A percentile compares a stretch with the other conserved stretches of the same genome.
Evolutionary conservation across 306 rosid genomes (phyloP).

Genomic region (Cucumis cinereus): DNA sequence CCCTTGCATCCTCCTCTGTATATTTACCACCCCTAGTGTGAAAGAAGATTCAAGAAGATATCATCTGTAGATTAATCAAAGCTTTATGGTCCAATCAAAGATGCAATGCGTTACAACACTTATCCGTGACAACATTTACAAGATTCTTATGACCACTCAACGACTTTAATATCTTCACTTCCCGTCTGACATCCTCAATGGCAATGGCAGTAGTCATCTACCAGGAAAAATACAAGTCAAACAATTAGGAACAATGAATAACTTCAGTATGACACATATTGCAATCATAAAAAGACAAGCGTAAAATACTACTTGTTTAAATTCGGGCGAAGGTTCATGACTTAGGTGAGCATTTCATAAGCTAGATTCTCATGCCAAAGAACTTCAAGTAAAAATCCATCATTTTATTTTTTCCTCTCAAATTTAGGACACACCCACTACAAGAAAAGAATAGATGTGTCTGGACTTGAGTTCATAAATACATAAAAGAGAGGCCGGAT

Average conservation of each 20-base stretch:
- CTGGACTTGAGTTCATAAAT: neutral
- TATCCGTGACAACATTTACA: conserved; percentile 10
- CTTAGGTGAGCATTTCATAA: neutral
- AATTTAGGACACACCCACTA: neutral
- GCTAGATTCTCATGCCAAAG: neutral
- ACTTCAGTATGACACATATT: neutral
- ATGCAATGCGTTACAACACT: neutral
- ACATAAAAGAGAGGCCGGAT: neutral
- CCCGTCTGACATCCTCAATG: conserved; percentile 90
- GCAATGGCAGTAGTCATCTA: conserved; percentile 96
- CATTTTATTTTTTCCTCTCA: neutral
- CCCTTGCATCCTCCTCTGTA: conserved; percentile 86
- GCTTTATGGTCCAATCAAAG: neutral
- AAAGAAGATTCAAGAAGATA: conserved; percentile 8
- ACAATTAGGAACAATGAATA: neutral
- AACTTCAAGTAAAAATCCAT: neutral
- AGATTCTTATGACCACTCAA: conserved; percentile 75
- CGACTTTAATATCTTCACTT: conserved; percentile 82
- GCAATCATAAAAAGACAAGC: neutral
- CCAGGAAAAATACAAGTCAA: conserved; percentile 7
- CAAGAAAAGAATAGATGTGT: neutral
- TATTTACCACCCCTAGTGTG: conserved; percentile 72
- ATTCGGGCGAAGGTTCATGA: neutral
- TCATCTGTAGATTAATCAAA: neutral
- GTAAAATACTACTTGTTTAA: neutral